Evolutionary conservation across 441 rosid genomes (phyloP).

Genomic region (Aquilaria agallochum): DNA sequence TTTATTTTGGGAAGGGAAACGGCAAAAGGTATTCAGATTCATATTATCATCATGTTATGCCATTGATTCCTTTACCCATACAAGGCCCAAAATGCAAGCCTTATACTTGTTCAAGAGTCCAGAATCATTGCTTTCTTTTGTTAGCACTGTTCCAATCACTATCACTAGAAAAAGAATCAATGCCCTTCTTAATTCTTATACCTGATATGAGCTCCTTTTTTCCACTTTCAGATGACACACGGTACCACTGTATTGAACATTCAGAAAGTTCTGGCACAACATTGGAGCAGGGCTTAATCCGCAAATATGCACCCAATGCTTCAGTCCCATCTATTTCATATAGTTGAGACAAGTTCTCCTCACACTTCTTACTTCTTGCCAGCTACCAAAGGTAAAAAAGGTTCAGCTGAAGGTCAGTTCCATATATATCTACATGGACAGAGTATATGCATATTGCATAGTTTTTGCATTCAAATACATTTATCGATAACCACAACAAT

Average conservation of each 20-base stretch:
- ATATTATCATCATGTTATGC: too few relatives aligned
- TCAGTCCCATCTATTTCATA: slow-evolving; percentile 90
- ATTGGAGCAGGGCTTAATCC: slow-evolving; percentile 58
- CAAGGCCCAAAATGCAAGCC: too few relatives aligned
- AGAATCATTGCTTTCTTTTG: too few relatives aligned
- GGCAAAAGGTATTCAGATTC: too few relatives aligned
- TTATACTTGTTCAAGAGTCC: too few relatives aligned
- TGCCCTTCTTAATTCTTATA: slow-evolving; percentile 14
- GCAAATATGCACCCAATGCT: slow-evolving; percentile 75
- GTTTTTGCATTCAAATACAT: not conserved
- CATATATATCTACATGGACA: not conserved
- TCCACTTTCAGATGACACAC: slow-evolving; percentile 68
- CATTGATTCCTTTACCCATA: too few relatives aligned
- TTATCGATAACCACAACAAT: slow-evolving; percentile 5
- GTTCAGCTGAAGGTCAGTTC: slow-evolving; percentile 5
- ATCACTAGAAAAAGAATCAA: not conserved
- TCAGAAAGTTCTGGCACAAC: slow-evolving; percentile 68
- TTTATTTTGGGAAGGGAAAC: too few relatives aligned
- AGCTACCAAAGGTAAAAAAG: slow-evolving; percentile 39
- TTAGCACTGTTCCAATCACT: too few relatives aligned
- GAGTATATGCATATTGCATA: not conserved
- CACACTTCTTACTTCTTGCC: slow-evolving; percentile 56
- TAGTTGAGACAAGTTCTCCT: slow-evolving; percentile 36
- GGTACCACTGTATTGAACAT: slow-evolving; percentile 85
- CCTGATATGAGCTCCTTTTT: slow-evolving; percentile 91